Evolutionary conservation across 139 green algal species (phyloP), one percentile per base, ranked within the genome.

Genomic region (Chlamydomonas sp.): DNA sequence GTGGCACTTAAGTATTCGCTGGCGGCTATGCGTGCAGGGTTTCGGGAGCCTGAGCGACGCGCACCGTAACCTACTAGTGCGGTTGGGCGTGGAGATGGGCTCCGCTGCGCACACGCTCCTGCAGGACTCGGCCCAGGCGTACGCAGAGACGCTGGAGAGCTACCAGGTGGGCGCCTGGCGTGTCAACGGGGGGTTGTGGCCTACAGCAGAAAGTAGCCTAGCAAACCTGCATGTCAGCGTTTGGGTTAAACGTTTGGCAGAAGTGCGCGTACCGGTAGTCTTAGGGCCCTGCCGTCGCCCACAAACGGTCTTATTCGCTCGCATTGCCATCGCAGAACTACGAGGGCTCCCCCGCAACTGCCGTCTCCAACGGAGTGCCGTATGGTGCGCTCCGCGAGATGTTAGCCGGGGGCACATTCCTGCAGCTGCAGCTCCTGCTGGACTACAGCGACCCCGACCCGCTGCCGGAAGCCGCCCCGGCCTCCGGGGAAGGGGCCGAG

Each of bases 381-480:
- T 91, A 91, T 57, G 88, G 88, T 58, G 58, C 57, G 4, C 12
- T 91, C 31, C 64, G 72, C 2, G 85, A 92, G 85, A 84, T 90
- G 75, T 90, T 92, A 57, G 75, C 83, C 10, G 49, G 12, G 2
- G 89, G 89, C n/a, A 68, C 89, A 16, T 89, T 92, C 79, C 84
- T 92, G 5, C 84, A 71, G 10, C 78, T 92, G 14, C 84, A 88
- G 10, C 84, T 88, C 59, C 57, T 88, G 63, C 57, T 83, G 17
- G 83, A 87, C 31, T 71, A 59, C 31, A 67, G 10, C 7, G 75
- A 82, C 63, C 84, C 84, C 1, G 75, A 88, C 57, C 84, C 74
- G 49, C 75, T 83, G 58, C 59, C 74, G 49, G 63, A 83, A 67
- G 31, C 6, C 63, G 1, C 61, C 68, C 8, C 31, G 17, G 75